Conservation (phyloP, 2,329 filamentous ascomycete genomes). For the Pseudogymnoascus pannorum region DNA sequence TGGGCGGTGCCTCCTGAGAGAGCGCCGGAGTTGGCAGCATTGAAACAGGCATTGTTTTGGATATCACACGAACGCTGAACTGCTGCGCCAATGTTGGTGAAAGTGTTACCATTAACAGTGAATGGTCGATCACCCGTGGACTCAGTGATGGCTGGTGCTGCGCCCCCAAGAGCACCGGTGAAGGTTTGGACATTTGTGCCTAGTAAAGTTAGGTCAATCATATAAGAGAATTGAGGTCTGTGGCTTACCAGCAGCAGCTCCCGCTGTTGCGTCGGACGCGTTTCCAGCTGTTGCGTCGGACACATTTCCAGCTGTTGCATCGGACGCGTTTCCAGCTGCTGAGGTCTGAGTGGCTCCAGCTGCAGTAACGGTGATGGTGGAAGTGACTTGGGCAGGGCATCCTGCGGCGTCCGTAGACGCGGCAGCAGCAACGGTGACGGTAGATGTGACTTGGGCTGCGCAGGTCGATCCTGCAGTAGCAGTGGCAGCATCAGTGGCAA, state of each 20-base stretch:
- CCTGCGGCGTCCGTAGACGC: constrained; percentile 5
- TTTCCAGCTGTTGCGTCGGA: background rate
- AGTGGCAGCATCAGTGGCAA: constrained; percentile 18
- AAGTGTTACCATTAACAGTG: constrained; percentile 48
- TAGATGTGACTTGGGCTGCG: background rate
- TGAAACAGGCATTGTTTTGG: constrained; percentile 53
- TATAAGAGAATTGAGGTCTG: background rate
- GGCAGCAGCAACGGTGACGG: constrained; percentile 1
- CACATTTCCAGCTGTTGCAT: constrained; percentile 11
- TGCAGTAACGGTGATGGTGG: background rate
- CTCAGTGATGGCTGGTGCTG: constrained; percentile 40
- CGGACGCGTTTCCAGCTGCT: constrained; percentile 13
- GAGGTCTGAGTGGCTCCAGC: background rate
- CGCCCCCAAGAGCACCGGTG: constrained; percentile 43
- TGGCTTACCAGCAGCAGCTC: constrained; percentile 11
- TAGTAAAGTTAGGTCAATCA: background rate
- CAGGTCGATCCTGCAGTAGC: constrained; percentile 12
- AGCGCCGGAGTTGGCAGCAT: constrained; percentile 47
- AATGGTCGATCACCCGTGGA: constrained; percentile 46
- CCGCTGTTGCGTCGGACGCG: constrained; percentile 13
- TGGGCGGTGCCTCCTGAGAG: constrained; percentile 38
- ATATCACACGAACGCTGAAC: constrained; percentile 54
- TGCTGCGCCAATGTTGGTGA: constrained; percentile 48
- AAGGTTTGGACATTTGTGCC: constrained; percentile 34
- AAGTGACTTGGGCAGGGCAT: background rate